Conservation (phyloP, 2,329 filamentous ascomycete species). For the Stemphylium beticola region DNA sequence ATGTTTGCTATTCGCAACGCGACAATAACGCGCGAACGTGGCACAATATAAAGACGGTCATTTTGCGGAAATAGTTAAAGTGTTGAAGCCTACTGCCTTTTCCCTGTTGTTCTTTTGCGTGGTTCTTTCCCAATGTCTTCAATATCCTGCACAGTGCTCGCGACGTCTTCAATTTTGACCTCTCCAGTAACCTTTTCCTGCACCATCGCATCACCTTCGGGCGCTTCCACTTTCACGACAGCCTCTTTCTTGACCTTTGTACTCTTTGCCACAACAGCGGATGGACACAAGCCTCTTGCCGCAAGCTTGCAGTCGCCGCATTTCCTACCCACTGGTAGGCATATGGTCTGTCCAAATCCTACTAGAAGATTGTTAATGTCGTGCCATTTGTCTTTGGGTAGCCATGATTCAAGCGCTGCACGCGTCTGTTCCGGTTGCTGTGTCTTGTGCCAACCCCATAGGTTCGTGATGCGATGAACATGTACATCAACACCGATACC, state of each 20-base stretch:
- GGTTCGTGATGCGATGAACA: conserved; percentile 91
- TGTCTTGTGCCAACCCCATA: conserved; percentile 90
- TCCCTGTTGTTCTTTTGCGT: conserved; percentile 8
- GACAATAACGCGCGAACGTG: not conserved
- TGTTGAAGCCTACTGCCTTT: not conserved
- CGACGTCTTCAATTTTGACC: conserved; percentile 38
- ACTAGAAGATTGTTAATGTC: conserved; percentile 92
- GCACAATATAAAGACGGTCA: not conserved
- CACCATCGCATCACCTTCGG: conserved; percentile 38
- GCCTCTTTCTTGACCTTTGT: conserved; percentile 58
- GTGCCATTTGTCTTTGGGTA: conserved; percentile 84
- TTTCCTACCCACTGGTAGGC: conserved; percentile 75
- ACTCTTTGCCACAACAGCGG: conserved; percentile 55
- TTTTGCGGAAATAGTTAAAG: not conserved
- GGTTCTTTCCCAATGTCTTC: conserved; percentile 41
- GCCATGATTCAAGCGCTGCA: conserved; percentile 76
- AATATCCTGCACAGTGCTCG: conserved; percentile 34
- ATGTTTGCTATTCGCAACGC: conserved; percentile 2
- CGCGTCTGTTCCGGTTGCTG: conserved; percentile 84
- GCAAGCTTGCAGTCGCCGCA: conserved; percentile 89
- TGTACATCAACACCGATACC: conserved; percentile 95
- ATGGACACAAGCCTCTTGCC: conserved; percentile 73
- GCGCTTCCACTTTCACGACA: conserved; percentile 45
- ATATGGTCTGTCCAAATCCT: conserved; percentile 85
- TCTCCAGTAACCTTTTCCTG: conserved; percentile 27